phyloP scores from a whole-genome alignment of 805 yeast species.

The Vanderwaltozyma yarrowii region DNA sequence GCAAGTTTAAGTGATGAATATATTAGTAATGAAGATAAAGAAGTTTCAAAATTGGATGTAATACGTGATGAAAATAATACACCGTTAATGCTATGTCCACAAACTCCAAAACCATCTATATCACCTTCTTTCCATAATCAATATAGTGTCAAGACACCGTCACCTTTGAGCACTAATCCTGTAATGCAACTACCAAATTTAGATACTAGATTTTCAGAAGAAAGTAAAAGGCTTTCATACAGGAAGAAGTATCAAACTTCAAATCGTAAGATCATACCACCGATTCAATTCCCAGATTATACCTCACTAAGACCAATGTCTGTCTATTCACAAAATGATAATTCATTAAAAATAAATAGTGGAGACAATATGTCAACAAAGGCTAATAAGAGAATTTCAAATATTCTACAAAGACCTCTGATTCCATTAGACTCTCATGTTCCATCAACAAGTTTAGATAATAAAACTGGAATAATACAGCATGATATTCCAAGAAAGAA shows the following conservation, averaged over 20 bases:
- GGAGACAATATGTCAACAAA: background rate
- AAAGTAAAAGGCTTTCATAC: background rate
- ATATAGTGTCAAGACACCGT: background rate
- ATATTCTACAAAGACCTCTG: background rate
- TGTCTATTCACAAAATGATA: background rate
- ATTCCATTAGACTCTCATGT: background rate
- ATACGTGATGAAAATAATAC: background rate
- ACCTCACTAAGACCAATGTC: background rate
- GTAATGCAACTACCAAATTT: background rate
- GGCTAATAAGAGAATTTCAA: background rate
- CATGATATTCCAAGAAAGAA: background rate
- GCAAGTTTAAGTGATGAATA: background rate
- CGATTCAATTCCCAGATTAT: conserved; percentile 1
- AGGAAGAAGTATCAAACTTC: too few relatives aligned
- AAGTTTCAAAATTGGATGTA: background rate
- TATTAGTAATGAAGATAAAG: background rate
- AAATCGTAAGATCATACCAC: background rate
- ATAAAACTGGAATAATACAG: too few relatives aligned
- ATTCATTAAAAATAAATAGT: background rate
- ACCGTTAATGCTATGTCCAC: background rate
- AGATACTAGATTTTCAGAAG: background rate
- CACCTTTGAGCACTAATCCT: background rate
- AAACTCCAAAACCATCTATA: background rate
- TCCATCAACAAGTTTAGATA: background rate
- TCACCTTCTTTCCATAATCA: background rate